A percentile compares a stretch with the other conserved stretches of the same genome.
Conservation (phyloP, 768 basidiomycete species). For the Boletus pseudopeckii region DNA sequence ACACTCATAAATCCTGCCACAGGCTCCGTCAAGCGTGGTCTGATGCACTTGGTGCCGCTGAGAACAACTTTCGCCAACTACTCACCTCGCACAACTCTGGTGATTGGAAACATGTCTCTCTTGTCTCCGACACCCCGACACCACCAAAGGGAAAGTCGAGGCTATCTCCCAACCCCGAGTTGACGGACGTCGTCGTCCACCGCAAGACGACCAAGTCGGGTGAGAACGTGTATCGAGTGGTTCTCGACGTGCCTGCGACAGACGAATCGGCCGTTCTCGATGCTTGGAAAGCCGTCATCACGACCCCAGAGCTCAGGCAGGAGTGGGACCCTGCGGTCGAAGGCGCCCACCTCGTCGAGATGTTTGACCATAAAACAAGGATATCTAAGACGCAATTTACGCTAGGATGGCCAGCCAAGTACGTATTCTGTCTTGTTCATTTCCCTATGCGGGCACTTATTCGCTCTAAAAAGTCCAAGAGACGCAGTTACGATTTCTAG, state of each 20-base stretch:
- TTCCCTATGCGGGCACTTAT: constrained; percentile 6
- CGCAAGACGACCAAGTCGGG: constrained; percentile 65
- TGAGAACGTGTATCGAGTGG: constrained; percentile 75
- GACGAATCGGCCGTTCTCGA: constrained; percentile 61
- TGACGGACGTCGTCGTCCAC: constrained; percentile 75
- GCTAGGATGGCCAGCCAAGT: constrained; percentile 97
- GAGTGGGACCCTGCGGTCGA: constrained; percentile 96
- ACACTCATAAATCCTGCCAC: not conserved
- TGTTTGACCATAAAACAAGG: constrained; percentile 81
- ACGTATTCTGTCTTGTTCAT: constrained; percentile 40
- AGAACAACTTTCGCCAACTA: constrained; percentile 73
- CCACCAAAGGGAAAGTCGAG: constrained; percentile 63
- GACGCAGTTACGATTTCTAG: constrained; percentile 94
- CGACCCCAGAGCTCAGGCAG: constrained; percentile 82
- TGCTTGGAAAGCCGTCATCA: constrained; percentile 75
- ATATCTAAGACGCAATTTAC: constrained; percentile 89
- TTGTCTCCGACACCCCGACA: constrained; percentile 39
- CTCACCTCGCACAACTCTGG: constrained; percentile 64
- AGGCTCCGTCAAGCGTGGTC: constrained; percentile 86
- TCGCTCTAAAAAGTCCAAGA: constrained; percentile 59
- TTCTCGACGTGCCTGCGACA: constrained; percentile 70
- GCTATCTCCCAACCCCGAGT: constrained; percentile 49
- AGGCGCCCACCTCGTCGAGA: constrained; percentile 74
- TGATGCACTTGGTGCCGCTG: constrained; percentile 67
- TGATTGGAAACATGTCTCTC: constrained; percentile 79